Evolutionary conservation across 495 filamentous ascomycete species (phyloP).

Genomic region (Pseudevernia furfuracea): DNA sequence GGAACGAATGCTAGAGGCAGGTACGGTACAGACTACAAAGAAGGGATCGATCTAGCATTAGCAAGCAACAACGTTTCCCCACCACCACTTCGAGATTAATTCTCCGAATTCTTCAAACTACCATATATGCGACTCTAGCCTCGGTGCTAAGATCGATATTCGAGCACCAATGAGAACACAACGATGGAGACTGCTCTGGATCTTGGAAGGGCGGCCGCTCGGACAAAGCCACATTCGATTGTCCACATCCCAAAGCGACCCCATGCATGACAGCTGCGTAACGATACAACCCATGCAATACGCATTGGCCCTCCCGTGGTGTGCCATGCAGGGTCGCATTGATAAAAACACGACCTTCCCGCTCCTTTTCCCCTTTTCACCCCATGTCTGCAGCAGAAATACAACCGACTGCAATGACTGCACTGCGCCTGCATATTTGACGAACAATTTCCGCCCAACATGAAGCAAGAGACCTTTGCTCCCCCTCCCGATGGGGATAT

Average conservation of each 20-base stretch:
- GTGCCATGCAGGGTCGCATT: not conserved
- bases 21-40: not conserved
- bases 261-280: not conserved
- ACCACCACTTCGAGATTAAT: not conserved
- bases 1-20: not conserved
- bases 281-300: not conserved
- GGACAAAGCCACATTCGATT: not conserved
- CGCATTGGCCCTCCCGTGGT: not conserved
- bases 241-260: not conserved
- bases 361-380: not conserved
- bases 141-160: not conserved
- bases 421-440: not conserved
- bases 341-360: not conserved
- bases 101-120: not conserved
- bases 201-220: not conserved
- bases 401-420: not conserved
- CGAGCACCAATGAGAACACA: not conserved
- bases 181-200: not conserved
- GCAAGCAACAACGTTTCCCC: too few relatives aligned
- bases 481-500: slow-evolving; percentile 16
- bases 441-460: not conserved
- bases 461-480: slow-evolving; percentile 18
- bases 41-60: too few relatives aligned
- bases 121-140: not conserved
- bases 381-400: not conserved